Conservation (phyloP, 192 early-diverging fungal species). For the Endogone sp. region DNA sequence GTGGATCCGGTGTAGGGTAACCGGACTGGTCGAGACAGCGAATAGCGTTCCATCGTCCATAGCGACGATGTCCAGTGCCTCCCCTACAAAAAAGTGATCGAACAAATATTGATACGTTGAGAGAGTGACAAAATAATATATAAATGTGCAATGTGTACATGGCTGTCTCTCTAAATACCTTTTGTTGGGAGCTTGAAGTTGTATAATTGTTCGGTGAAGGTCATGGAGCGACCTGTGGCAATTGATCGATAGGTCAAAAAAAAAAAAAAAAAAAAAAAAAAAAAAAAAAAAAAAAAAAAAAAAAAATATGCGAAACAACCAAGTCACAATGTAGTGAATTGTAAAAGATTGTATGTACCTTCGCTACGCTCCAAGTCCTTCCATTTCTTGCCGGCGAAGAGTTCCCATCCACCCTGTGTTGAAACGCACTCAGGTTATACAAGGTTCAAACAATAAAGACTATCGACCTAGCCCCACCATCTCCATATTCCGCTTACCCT, state of each 20-base stretch:
- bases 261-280: too few relatives aligned
- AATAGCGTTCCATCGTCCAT: slow-evolving; percentile 49
- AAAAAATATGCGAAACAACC: too few relatives aligned
- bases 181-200: slow-evolving; percentile 60
- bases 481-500: slow-evolving; percentile 11
- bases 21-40: slow-evolving; percentile 58
- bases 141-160: too few relatives aligned
- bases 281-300: slow-evolving; percentile 18
- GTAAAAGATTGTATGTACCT: slow-evolving; percentile 1
- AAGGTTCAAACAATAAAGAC: too few relatives aligned
- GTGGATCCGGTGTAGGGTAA: slow-evolving; percentile 50
- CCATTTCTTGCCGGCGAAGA: slow-evolving; percentile 37
- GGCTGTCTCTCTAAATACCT: background rate
- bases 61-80: slow-evolving; percentile 55
- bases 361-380: slow-evolving; percentile 56
- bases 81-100: slow-evolving; percentile 27
- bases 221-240: slow-evolving; percentile 36
- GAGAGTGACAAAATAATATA: background rate
- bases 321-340: slow-evolving; percentile 5
- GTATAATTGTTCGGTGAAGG: slow-evolving; percentile 68
- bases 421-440: background rate
- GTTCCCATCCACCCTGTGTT: slow-evolving; percentile 47
- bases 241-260: too few relatives aligned
- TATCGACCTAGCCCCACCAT: too few relatives aligned
- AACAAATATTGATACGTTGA: background rate